These are phyloP conservation scores for Liquidambar formosana DNA, from an alignment of 164 flowering plant species.

Conservation along the genomic window DNA sequence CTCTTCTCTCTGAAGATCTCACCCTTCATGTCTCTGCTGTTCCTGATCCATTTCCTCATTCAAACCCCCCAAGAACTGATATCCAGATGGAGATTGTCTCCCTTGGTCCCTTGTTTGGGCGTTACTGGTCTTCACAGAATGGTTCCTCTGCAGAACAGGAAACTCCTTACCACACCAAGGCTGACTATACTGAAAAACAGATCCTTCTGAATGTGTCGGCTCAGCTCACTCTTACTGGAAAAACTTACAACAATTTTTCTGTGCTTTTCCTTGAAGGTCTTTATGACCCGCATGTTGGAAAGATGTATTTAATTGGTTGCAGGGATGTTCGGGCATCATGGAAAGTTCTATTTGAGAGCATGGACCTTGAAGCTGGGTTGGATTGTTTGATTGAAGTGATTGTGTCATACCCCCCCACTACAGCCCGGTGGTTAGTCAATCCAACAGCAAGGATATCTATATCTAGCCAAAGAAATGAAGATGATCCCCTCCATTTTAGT, in stretches of 20 bases:
- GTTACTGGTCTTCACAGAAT: constrained; percentile 39
- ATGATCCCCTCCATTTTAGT: constrained; percentile 68
- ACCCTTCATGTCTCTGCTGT: constrained; percentile 53
- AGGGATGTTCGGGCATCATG: constrained; percentile 77
- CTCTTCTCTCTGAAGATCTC: constrained; percentile 75
- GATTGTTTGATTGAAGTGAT: constrained; percentile 79
- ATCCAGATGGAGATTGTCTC: constrained; percentile 64
- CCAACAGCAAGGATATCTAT: constrained; percentile 76
- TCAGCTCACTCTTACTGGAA: constrained; percentile 49
- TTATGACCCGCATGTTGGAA: constrained; percentile 71
- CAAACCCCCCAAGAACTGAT: constrained; percentile 26
- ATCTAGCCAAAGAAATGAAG: constrained; percentile 67
- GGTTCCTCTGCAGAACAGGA: constrained; percentile 25
- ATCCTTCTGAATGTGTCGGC: constrained; percentile 88
- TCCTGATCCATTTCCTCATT: constrained; percentile 39
- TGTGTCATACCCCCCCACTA: constrained; percentile 77
- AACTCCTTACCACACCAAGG: constrained; percentile 38
- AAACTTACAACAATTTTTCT: constrained; percentile 43
- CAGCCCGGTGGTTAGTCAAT: constrained; percentile 66
- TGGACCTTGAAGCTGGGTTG: constrained; percentile 78
- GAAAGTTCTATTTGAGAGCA: constrained; percentile 57
- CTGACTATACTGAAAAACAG: constrained; percentile 64
- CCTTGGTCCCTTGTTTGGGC: constrained; percentile 71
- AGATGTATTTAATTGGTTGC: constrained; percentile 86
- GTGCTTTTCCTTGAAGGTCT: constrained; percentile 72